A percentile compares a stretch with the other conserved stretches of the same genome.
phyloP scores from a whole-genome alignment of 495 filamentous ascomycete genomes.

The Penicillium crystallinum region DNA sequence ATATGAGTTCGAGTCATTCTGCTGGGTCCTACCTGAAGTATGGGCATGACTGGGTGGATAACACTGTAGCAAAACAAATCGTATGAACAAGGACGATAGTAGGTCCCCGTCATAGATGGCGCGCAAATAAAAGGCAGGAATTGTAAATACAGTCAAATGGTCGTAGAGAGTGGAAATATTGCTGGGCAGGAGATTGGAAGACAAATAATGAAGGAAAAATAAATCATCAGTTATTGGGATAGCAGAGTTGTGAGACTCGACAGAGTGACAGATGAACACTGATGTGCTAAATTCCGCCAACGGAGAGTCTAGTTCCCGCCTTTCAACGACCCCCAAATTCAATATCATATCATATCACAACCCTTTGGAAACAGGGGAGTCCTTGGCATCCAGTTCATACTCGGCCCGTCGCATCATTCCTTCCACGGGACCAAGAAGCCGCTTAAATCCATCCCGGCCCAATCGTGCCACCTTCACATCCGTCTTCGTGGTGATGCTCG shows the following conservation, averaged over 20 bases:
- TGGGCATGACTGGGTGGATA: not conserved
- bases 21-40: constrained; percentile 9
- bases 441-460: constrained; percentile 91
- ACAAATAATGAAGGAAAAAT: constrained; percentile 1
- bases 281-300: not conserved
- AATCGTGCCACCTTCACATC: constrained; percentile 88
- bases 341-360: constrained; percentile 22
- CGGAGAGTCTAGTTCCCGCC: not conserved
- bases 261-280: not conserved
- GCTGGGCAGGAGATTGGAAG: not conserved
- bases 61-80: constrained; percentile 11
- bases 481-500: constrained; percentile 73
- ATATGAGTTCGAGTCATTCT: constrained; percentile 16
- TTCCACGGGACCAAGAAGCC: constrained; percentile 87
- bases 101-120: constrained; percentile 16
- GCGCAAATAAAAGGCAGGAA: constrained; percentile 11
- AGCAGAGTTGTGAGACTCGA: not conserved
- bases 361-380: constrained; percentile 23
- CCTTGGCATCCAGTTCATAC: constrained; percentile 34
- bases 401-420: constrained; percentile 89
- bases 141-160: constrained; percentile 24
- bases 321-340: constrained; percentile 2
- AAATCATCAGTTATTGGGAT: not conserved
- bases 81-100: constrained; percentile 22
- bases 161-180: constrained; percentile 21